These are phyloP conservation scores for Auricularia cornea DNA, from an alignment of 768 basidiomycete species.

Conservation along the genomic window DNA sequence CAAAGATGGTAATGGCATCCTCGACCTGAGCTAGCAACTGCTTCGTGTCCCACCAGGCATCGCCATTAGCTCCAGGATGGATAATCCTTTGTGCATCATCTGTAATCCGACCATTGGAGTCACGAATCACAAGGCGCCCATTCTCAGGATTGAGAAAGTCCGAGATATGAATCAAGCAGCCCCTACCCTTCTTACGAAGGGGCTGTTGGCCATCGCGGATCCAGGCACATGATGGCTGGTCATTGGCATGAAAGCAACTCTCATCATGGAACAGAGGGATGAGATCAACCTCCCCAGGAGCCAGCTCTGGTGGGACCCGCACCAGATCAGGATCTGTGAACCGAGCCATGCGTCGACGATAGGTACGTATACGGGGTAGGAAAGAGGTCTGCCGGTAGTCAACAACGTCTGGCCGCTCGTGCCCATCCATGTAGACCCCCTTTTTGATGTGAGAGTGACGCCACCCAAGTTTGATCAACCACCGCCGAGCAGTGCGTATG, in stretches of 20 bases:
- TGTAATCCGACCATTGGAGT: constrained; percentile 18
- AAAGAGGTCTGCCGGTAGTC: constrained; percentile 6
- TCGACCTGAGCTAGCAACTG: constrained; percentile 8
- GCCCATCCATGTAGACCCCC: constrained; percentile 13
- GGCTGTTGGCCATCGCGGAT: constrained; percentile 7
- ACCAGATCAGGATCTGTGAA: too few species aligned
- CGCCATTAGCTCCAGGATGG: constrained; percentile 1
- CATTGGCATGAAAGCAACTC: constrained; percentile 22
- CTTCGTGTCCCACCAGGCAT: constrained; percentile 8
- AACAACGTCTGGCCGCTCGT: constrained; percentile 16
- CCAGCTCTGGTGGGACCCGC: constrained; percentile 13
- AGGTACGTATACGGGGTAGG: too few species aligned
- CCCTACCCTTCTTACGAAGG: constrained; percentile 24
- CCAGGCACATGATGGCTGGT: constrained; percentile 11
- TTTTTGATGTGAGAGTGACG: too few species aligned
- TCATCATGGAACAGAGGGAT: constrained; percentile 27
- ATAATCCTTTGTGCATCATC: constrained; percentile 23
- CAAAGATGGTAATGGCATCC: too few species aligned
- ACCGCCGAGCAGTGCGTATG: too few species aligned
- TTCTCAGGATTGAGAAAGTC: constrained; percentile 32
- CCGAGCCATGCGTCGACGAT: too few species aligned
- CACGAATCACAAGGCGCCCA: constrained; percentile 18
- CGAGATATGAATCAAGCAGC: constrained; percentile 31
- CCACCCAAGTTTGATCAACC: too few species aligned
- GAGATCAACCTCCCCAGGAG: constrained; percentile 17